Base-by-base conservation (phyloP, 768 basidiomycete genomes). In the Floccularia luteovirens region DNA sequence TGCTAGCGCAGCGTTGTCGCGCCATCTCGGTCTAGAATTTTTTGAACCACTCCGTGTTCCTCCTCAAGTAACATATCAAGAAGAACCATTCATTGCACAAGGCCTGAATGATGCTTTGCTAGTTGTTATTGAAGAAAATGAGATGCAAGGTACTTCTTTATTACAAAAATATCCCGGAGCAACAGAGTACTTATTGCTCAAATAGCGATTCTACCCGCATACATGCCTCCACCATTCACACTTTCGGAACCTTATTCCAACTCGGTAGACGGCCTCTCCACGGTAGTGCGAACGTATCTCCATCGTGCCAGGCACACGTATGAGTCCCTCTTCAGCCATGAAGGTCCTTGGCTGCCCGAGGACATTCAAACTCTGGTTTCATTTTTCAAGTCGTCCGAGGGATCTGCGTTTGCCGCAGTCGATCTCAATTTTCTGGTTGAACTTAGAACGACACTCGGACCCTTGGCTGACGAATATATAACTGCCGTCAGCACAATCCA, bases 11-110 rank as follows among this genome's bases (percentile, higher is more conserved):
- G 74, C 67, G 4, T 63, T 89, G 23, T 74, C 82, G 14, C 74
- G 72, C 39, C 83, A 88, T 55, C 70, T 88, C 8, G 77, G 79
- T n/a, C 69, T 87, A 4, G 85, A 87, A 49, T 59, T 59, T 14
- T 79, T 79, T 47, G 80, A 83, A 51, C 59, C 64, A 19, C 55
- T 77, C 21, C 59, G 48, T 38, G 63, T 64, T 43, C 54, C 60
- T 38, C 62, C 61, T 24, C 45, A 55, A 21, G 39, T 49, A 44
- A 35, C 45, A 24, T 50, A 48, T 33, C 45, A 59, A 42, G 52
- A 48, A 25, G 67, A 73, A 35, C 62, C 69, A 31, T 78, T 88
- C 47, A 74, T 87, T 14, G 83, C 75, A 33, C 56, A 72, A 42
- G 81, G 77, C 0, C 36, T 59, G 17, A 66, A 54, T 21, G 73